Evolutionary conservation across 2,329 filamentous ascomycete species (phyloP).

Genomic region (Madurella fahalii): DNA sequence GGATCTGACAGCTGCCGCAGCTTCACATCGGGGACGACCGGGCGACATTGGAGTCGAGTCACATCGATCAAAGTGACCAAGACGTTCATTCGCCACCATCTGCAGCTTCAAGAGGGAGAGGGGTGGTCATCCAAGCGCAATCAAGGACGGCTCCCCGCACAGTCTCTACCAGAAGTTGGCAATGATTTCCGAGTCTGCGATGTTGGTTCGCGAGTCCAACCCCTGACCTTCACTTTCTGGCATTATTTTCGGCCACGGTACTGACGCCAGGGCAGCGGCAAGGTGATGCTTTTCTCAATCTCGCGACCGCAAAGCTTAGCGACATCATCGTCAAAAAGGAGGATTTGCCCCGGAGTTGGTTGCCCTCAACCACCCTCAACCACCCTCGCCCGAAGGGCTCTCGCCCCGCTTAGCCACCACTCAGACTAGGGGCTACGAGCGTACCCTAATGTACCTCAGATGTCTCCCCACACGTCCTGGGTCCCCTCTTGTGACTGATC

Average conservation of each 20-base stretch:
- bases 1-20: no score
- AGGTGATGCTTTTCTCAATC: no score
- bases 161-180: not conserved
- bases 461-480: not conserved
- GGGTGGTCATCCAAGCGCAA: not conserved
- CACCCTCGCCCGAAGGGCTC: not conserved
- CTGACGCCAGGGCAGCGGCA: no score
- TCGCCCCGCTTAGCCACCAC: not conserved
- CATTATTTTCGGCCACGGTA: no score
- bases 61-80: not conserved
- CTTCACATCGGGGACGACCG: no score
- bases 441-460: slow-evolving; percentile 12
- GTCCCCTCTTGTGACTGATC: slow-evolving; percentile 3
- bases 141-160: not conserved
- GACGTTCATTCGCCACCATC: not conserved
- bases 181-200: not conserved
- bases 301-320: no score
- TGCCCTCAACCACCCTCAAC: no score
- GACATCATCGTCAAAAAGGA: no score
- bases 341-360: no score
- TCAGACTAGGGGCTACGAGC: not conserved
- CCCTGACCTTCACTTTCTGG: not conserved
- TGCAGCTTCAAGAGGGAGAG: not conserved
- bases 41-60: not conserved
- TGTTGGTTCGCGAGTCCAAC: not conserved